Conservation (phyloP, 345 rosid genomes). For the Cardiospermum halicacabum region DNA sequence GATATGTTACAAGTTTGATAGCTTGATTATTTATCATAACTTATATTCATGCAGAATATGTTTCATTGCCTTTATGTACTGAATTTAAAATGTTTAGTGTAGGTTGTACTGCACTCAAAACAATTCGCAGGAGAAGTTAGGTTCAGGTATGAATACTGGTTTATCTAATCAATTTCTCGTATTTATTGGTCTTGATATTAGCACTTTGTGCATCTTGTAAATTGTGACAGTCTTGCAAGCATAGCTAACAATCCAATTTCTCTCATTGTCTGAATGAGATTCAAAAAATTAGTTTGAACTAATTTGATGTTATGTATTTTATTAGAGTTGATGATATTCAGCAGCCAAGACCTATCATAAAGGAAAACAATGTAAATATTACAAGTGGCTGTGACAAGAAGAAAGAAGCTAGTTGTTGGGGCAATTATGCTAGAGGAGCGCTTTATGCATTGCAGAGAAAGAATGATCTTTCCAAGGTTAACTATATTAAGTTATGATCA, state of each 20-base stretch:
- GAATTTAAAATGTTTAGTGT: constrained; percentile 18
- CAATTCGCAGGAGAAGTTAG: constrained; percentile 80
- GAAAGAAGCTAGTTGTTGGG: constrained; percentile 61
- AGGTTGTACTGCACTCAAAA: constrained; percentile 71
- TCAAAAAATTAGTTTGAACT: not conserved
- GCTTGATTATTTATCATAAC: not conserved
- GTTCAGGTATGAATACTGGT: constrained; percentile 55
- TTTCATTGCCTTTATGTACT: constrained; percentile 1
- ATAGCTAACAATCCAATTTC: not conserved
- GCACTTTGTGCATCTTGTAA: not conserved
- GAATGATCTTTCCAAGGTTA: constrained; percentile 57
- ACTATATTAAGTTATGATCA: not conserved
- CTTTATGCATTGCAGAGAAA: constrained; percentile 67
- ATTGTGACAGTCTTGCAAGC: not conserved
- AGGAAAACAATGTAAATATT: constrained; percentile 25
- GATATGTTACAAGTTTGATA: not conserved
- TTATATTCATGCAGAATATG: not conserved
- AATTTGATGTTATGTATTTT: constrained; percentile 9
- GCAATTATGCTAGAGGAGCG: constrained; percentile 88
- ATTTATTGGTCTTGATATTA: constrained; percentile 1
- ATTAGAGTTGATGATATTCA: constrained; percentile 66
- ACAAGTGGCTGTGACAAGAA: constrained; percentile 26
- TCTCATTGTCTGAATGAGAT: not conserved
- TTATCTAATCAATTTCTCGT: constrained; percentile 6
- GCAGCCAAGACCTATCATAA: constrained; percentile 31